These are phyloP conservation scores for Suhomyces terraborum DNA, from an alignment of 1,139 yeast genomes.

Conservation along the genomic window DNA sequence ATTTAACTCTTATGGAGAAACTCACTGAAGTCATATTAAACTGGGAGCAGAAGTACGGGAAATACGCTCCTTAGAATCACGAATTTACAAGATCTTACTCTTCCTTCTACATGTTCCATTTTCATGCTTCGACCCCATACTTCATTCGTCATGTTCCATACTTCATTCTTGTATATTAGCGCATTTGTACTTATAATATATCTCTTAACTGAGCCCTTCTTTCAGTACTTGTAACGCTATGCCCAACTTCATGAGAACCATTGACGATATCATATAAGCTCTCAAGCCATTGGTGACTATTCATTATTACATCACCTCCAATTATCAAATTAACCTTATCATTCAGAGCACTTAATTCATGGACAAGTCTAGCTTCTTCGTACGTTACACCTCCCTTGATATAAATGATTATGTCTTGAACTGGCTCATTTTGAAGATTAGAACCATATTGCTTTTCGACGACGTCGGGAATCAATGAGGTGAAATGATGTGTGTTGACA, in stretches of 20 bases:
- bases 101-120: no score
- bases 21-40: conserved; percentile 65
- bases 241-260: conserved; percentile 10
- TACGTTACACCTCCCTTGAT: conserved; percentile 90
- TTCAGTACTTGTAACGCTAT: conserved; percentile 10
- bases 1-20: conserved; percentile 64
- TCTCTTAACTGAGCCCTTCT: conserved; percentile 30
- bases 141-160: not conserved
- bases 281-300: conserved; percentile 56
- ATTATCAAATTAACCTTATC: conserved; percentile 53
- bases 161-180: conserved; percentile 2
- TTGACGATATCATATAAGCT: conserved; percentile 30
- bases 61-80: conserved; percentile 43
- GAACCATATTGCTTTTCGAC: conserved; percentile 38
- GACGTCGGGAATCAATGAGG: conserved; percentile 25
- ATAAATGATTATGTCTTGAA: conserved; percentile 79
- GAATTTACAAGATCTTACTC: not conserved
- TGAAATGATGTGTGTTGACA: conserved; percentile 11
- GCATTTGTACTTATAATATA: conserved; percentile 19
- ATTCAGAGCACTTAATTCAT: conserved; percentile 63
- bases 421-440: conserved; percentile 27
- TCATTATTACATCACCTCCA: conserved; percentile 77
- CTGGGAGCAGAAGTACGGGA: conserved; percentile 80
- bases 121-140: not conserved
- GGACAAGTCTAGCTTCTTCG: conserved; percentile 84